These are phyloP conservation scores for Andrographis paniculata DNA, from an alignment of 305 asterid species.

Conservation along the genomic window DNA sequence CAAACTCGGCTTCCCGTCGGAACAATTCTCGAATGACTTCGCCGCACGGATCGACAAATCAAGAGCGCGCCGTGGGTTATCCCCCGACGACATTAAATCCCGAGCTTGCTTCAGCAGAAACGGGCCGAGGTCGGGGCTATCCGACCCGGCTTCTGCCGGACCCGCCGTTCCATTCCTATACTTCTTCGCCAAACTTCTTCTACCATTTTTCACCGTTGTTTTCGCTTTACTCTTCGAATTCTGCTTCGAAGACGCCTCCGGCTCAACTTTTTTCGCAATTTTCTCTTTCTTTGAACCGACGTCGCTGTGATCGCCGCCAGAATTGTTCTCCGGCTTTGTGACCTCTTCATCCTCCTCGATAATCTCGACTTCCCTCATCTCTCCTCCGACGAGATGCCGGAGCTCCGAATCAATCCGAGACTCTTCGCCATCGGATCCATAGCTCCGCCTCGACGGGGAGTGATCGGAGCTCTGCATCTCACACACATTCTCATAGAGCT, in stretches of 20 bases:
- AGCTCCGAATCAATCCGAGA: conserved; percentile 80
- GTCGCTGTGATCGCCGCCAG: conserved; percentile 31
- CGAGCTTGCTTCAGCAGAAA: conserved; percentile 81
- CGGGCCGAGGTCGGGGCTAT: conserved; percentile 78
- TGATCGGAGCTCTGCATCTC: conserved; percentile 97
- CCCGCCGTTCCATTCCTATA: conserved; percentile 37
- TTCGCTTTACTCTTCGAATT: conserved; percentile 49
- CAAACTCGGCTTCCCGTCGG: conserved; percentile 57
- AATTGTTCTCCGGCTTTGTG: conserved; percentile 30
- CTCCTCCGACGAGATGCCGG: conserved; percentile 82
- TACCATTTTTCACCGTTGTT: conserved; percentile 27
- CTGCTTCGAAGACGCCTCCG: conserved; percentile 38
- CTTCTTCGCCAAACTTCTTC: conserved; percentile 40
- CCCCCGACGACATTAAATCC: conserved; percentile 76
- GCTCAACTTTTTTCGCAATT: conserved; percentile 36
- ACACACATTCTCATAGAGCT: conserved; percentile 77
- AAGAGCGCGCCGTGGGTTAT: conserved; percentile 67
- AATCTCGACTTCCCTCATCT: conserved; percentile 74
- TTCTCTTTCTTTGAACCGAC: conserved; percentile 38
- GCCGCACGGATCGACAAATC: conserved; percentile 68
- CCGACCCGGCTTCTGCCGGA: conserved; percentile 39
- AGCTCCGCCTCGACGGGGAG: conserved; percentile 79
- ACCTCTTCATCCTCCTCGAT: conserved; percentile 75
- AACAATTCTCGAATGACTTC: conserved; percentile 68
- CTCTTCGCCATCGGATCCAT: conserved; percentile 86